A percentile compares a stretch with the other conserved stretches of the same genome.
phyloP scores from a whole-genome alignment of 176 grass and related monocot species.

The Leersia perrieri region DNA sequence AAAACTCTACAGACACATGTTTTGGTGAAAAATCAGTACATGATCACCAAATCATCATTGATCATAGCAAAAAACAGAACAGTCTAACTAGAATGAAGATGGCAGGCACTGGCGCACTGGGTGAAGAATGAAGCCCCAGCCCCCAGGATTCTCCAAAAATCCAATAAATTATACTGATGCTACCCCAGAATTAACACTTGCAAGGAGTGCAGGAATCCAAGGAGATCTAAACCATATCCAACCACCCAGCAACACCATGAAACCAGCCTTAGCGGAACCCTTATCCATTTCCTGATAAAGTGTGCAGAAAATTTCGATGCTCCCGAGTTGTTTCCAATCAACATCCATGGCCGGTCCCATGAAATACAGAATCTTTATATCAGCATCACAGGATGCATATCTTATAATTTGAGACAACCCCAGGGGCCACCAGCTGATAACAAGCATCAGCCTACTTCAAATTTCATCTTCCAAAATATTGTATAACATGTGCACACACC shows the following conservation, averaged over 20 bases:
- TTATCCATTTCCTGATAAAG: conserved; percentile 23
- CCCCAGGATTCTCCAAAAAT: not conserved
- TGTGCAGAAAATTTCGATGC: not conserved
- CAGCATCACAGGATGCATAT: conserved; percentile 1
- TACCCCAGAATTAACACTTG: conserved; percentile 27
- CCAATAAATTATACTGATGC: not conserved
- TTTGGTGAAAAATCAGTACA: not conserved
- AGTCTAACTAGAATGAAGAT: not conserved
- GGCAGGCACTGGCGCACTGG: too few species aligned
- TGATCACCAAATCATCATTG: not conserved
- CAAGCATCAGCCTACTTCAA: conserved; percentile 19
- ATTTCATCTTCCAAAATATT: not conserved
- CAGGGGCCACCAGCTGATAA: conserved; percentile 13
- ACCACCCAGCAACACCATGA: not conserved
- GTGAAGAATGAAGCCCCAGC: not conserved
- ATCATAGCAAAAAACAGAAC: not conserved
- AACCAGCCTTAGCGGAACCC: not conserved
- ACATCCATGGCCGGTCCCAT: conserved; percentile 3
- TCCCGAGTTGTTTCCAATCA: conserved; percentile 20
- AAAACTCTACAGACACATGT: not conserved
- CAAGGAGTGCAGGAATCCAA: conserved; percentile 24
- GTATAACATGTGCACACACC: not conserved
- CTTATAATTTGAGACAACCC: conserved; percentile 32
- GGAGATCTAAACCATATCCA: conserved; percentile 11
- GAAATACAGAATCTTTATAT: conserved; percentile 35